Conservation (phyloP, 805 yeast genomes). For the Nakazawaea molendinolei region DNA sequence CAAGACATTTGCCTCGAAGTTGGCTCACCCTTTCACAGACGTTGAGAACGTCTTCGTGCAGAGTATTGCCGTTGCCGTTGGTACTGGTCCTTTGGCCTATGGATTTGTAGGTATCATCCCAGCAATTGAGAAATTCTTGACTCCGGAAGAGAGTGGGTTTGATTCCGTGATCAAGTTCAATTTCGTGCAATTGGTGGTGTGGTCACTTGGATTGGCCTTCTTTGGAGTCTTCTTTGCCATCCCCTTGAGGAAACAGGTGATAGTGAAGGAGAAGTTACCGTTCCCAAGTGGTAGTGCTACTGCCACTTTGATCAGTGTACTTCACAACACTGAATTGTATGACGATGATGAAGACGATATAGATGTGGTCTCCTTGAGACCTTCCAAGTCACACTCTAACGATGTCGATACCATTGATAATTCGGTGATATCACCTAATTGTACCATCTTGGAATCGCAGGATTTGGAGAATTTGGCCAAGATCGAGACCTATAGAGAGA, state of each 20-base stretch:
- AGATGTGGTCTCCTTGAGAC: conserved; percentile 1
- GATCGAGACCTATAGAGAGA: conserved; percentile 37
- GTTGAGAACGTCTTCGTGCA: conserved; percentile 94
- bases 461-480: conserved; percentile 23
- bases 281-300: conserved; percentile 97
- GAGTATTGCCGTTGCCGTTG: conserved; percentile 92
- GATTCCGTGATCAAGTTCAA: conserved; percentile 30
- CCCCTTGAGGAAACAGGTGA: conserved; percentile 79
- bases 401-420: too few species aligned
- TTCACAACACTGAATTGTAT: conserved; percentile 62
- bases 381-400: neutral
- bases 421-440: too few species aligned
- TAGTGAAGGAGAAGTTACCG: conserved; percentile 78
- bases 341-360: conserved; percentile 21
- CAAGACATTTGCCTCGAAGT: conserved; percentile 38
- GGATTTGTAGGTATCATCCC: conserved; percentile 95
- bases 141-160: conserved; percentile 70
- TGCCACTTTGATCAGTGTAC: conserved; percentile 83
- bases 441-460: conserved; percentile 27
- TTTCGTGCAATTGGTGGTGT: conserved; percentile 53
- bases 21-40: conserved; percentile 55
- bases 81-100: conserved; percentile 94
- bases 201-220: conserved; percentile 86
- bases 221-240: conserved; percentile 96
- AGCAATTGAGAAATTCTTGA: conserved; percentile 84